These are phyloP conservation scores for Aureobasidium sp. DNA, from an alignment of 2,329 filamentous ascomycete genomes.

Conservation along the genomic window DNA sequence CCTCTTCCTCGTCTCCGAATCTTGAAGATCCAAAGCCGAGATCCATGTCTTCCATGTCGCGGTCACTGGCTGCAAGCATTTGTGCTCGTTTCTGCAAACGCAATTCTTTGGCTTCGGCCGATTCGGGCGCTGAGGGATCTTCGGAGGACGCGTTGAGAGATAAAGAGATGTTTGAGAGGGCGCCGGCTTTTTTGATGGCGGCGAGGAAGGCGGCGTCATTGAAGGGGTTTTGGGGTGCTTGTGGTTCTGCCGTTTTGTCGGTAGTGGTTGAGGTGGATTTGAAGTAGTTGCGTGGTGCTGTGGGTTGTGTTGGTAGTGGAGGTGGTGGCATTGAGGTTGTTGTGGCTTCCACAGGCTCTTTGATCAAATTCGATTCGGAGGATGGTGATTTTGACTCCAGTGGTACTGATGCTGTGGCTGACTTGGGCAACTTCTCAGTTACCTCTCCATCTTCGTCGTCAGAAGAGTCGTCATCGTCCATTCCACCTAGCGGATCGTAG, in stretches of 20 bases:
- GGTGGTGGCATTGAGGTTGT: slow-evolving; percentile 12
- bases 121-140: slow-evolving; percentile 37
- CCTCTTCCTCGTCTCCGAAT: slow-evolving; percentile 80
- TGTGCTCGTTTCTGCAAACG: slow-evolving; percentile 54
- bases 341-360: not conserved
- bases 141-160: slow-evolving; percentile 33
- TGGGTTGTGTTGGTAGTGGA: slow-evolving; percentile 1
- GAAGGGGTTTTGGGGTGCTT: slow-evolving; percentile 24
- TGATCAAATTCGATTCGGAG: not conserved
- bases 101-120: slow-evolving; percentile 49
- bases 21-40: slow-evolving; percentile 87
- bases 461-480: slow-evolving; percentile 37
- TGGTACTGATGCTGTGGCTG: not conserved
- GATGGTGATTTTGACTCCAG: not conserved
- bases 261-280: slow-evolving; percentile 21
- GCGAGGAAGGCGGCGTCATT: slow-evolving; percentile 74
- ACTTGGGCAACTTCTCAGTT: not conserved
- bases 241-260: slow-evolving; percentile 13
- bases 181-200: slow-evolving; percentile 70
- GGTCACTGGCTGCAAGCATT: slow-evolving; percentile 62
- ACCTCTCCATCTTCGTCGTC: slow-evolving; percentile 11
- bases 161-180: slow-evolving; percentile 28
- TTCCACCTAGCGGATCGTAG: slow-evolving; percentile 51
- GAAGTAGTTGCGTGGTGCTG: slow-evolving; percentile 30
- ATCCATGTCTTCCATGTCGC: slow-evolving; percentile 86